These are phyloP conservation scores for Erysimum cheiranthoides DNA, from an alignment of 345 rosid genomes.

Conservation along the genomic window DNA sequence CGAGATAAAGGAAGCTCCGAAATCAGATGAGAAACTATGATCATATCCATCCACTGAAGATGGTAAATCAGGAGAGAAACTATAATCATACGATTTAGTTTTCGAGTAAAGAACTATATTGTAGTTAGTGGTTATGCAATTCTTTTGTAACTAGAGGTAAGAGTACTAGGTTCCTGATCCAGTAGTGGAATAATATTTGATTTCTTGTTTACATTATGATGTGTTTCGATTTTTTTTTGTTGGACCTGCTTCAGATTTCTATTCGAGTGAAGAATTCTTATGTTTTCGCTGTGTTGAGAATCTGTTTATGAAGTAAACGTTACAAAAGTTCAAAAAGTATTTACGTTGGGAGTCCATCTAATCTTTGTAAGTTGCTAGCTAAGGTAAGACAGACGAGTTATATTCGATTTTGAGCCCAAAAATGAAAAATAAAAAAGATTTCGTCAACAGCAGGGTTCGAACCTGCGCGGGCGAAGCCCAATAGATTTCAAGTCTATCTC, in stretches of 20 bases:
- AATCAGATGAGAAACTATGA: constrained; percentile 43
- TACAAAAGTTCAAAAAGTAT: not conserved
- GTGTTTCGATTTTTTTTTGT: not conserved
- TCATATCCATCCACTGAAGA: not conserved
- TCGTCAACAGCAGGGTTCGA: constrained; percentile 92
- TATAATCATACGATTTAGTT: not conserved
- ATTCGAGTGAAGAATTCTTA: not conserved
- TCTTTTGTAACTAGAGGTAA: constrained; percentile 43
- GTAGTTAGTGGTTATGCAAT: constrained; percentile 39
- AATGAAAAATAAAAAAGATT: fast-evolving
- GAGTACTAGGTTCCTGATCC: constrained; percentile 15
- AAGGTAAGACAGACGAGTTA: not conserved
- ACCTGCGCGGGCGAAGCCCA: constrained; percentile 88
- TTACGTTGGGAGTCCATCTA: not conserved
- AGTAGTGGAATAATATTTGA: constrained; percentile 19
- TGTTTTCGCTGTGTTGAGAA: not conserved
- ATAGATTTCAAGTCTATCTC: constrained; percentile 97
- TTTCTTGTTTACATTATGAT: constrained; percentile 24
- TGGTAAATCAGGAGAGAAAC: constrained; percentile 7
- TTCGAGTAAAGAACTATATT: constrained; percentile 13
- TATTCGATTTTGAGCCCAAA: not conserved
- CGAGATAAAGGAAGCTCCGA: constrained; percentile 44
- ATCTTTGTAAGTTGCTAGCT: not conserved
- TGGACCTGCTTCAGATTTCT: not conserved
- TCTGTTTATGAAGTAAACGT: not conserved